Evolutionary conservation across 129 eudicot species (phyloP).

Genomic region (Saussurea involucrata): DNA sequence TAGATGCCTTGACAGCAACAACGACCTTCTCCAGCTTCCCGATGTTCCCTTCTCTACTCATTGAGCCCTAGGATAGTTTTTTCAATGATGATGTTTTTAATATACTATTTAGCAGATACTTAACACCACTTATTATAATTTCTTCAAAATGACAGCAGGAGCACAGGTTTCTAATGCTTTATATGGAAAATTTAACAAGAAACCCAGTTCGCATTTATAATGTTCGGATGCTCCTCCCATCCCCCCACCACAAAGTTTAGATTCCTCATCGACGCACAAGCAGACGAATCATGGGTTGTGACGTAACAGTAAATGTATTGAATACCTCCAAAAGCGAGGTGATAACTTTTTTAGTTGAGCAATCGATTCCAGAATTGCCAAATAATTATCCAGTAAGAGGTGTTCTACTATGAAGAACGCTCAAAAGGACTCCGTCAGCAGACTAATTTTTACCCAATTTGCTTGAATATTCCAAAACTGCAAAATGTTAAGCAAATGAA

Average conservation of each 20-base stretch:
- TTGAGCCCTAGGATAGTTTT: slow-evolving; percentile 13
- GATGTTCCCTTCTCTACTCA: slow-evolving; percentile 50
- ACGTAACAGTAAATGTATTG: slow-evolving; percentile 4
- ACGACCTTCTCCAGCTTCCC: slow-evolving; percentile 70
- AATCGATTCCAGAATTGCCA: not conserved
- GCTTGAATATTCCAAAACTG: slow-evolving; percentile 32
- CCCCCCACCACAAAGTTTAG: slow-evolving; percentile 32
- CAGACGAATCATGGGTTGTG: slow-evolving; percentile 12
- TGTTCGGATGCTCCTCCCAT: slow-evolving; percentile 4
- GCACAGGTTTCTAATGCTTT: not conserved
- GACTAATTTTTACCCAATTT: slow-evolving; percentile 9
- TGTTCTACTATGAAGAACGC: not conserved
- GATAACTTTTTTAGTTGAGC: not conserved
- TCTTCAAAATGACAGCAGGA: not conserved
- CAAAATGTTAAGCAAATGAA: slow-evolving; percentile 25
- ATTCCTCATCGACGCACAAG: slow-evolving; percentile 20
- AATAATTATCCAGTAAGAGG: not conserved
- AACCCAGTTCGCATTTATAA: not conserved
- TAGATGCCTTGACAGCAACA: slow-evolving; percentile 94
- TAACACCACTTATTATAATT: not conserved
- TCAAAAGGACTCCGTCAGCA: not conserved
- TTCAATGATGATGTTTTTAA: not conserved
- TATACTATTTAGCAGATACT: not conserved
- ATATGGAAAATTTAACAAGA: slow-evolving; percentile 5
- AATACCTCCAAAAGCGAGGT: slow-evolving; percentile 28